phyloP scores from a whole-genome alignment of 176 grass and related monocot genomes.

The Avena eriantha region DNA sequence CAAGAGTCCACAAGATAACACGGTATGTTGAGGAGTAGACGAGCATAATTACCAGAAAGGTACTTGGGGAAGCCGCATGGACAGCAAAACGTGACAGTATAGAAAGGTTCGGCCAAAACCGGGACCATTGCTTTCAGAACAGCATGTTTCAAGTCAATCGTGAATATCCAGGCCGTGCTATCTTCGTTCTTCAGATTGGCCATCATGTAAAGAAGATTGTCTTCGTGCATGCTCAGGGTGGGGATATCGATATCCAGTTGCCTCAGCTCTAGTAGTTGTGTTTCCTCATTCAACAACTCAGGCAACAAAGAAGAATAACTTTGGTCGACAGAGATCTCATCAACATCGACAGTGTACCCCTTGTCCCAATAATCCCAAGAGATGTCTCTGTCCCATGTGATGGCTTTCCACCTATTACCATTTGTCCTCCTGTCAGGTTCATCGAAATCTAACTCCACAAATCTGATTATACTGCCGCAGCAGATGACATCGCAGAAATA shows the following conservation, averaged over 20 bases:
- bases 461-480: background rate
- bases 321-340: background rate
- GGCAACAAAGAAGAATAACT: background rate
- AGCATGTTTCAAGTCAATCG: background rate
- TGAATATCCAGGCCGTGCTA: background rate
- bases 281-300: background rate
- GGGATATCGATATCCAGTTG: background rate
- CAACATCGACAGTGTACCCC: background rate
- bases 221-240: background rate
- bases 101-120: background rate
- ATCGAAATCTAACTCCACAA: background rate
- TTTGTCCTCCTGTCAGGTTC: background rate
- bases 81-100: background rate
- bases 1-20: background rate
- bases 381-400: background rate
- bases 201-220: background rate
- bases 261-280: background rate
- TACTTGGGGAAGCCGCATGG: background rate
- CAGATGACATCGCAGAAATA: background rate
- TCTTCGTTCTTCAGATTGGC: background rate
- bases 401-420: constrained; percentile 9
- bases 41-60: background rate
- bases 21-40: background rate
- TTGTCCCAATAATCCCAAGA: background rate
- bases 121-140: background rate